Conservation (phyloP, 768 basidiomycete species). For the Udeniomyces megalosporus region DNA sequence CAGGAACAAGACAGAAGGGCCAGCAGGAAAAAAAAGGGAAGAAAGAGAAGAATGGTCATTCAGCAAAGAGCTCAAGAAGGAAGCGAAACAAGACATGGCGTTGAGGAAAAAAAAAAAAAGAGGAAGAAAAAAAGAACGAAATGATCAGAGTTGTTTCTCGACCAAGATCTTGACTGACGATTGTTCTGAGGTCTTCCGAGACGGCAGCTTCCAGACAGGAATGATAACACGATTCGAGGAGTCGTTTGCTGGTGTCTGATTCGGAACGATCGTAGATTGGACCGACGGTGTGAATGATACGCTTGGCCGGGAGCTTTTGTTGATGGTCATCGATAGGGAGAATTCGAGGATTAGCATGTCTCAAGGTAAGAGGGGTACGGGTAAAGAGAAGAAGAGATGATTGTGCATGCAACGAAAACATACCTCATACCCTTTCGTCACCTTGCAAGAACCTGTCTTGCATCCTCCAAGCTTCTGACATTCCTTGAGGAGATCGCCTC, state of each 20-base stretch:
- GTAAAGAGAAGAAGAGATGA: neutral
- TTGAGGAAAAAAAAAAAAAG: conserved; percentile 1
- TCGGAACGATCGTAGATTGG: conserved; percentile 25
- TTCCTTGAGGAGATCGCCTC: conserved; percentile 25
- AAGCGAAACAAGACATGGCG: no score
- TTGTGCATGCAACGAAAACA: no score
- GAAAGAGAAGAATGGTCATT: neutral
- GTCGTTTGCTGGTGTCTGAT: conserved; percentile 17
- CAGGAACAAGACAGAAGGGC: neutral
- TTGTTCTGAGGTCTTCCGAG: conserved; percentile 19
- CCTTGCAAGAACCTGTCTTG: conserved; percentile 30
- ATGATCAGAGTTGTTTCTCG: no score
- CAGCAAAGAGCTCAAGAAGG: neutral
- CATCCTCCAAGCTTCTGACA: conserved; percentile 28
- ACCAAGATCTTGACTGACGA: no score
- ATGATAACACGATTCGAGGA: conserved; percentile 26
- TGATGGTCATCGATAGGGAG: neutral
- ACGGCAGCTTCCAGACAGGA: conserved; percentile 22
- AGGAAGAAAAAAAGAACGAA: no score
- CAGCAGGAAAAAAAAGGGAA: neutral
- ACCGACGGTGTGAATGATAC: conserved; percentile 30
- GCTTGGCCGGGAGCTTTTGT: conserved; percentile 27
- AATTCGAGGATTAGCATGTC: no score
- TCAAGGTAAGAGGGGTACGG: neutral
- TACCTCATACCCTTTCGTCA: conserved; percentile 26